Evolutionary conservation across 208 protist species (phyloP).

Genomic region (Trypanosomatidae sp.): DNA sequence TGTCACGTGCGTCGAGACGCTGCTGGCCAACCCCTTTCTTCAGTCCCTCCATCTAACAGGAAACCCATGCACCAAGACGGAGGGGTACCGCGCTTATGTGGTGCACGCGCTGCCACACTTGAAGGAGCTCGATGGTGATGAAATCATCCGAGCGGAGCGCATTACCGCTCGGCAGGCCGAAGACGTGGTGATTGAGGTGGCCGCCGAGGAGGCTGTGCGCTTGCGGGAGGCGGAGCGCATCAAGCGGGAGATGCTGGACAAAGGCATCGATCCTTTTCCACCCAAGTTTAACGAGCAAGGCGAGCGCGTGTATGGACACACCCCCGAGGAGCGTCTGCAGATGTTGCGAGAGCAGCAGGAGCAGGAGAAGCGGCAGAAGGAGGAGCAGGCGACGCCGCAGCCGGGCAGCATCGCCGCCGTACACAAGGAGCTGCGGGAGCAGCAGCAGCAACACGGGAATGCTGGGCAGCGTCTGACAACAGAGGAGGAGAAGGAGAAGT

Average conservation of each 20-base stretch:
- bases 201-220: slow-evolving; percentile 46
- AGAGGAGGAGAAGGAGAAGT: slow-evolving; percentile 92
- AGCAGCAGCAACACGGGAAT: too few species aligned
- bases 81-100: slow-evolving; percentile 93
- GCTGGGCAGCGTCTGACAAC: too few species aligned
- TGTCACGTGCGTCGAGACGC: slow-evolving; percentile 65
- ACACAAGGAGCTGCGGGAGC: slow-evolving; percentile 57
- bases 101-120: slow-evolving; percentile 93
- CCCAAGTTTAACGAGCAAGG: slow-evolving; percentile 87
- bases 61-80: slow-evolving; percentile 93
- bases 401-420: slow-evolving; percentile 62
- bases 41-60: slow-evolving; percentile 93
- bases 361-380: slow-evolving; percentile 42
- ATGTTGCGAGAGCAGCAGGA: slow-evolving; percentile 86
- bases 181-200: slow-evolving; percentile 49
- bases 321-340: slow-evolving; percentile 85
- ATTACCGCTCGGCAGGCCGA: slow-evolving; percentile 89
- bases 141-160: slow-evolving; percentile 83
- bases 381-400: slow-evolving; percentile 29
- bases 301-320: slow-evolving; percentile 91
- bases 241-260: slow-evolving; percentile 68
- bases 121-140: slow-evolving; percentile 83
- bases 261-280: slow-evolving; percentile 78
- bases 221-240: slow-evolving; percentile 64
- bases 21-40: slow-evolving; percentile 87